Conservation (phyloP, 257 asterid species). For the Paraleonurus japonicus region DNA sequence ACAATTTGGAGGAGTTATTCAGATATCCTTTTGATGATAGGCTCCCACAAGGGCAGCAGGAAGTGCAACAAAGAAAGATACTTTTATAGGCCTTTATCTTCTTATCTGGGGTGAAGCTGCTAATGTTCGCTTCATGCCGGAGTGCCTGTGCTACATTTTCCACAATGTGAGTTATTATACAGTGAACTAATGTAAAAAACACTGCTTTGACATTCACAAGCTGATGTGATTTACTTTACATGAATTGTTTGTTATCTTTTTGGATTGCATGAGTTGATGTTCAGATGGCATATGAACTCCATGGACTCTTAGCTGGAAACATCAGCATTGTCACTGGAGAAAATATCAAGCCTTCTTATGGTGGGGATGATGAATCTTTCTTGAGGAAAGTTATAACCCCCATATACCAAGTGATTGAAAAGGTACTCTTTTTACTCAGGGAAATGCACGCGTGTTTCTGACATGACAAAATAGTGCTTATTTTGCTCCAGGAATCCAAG, state of each 20-base stretch:
- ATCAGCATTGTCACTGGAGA: constrained; percentile 91
- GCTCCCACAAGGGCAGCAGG: constrained; percentile 66
- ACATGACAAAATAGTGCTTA: constrained; percentile 18
- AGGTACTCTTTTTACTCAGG: constrained; percentile 38
- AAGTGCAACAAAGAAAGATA: constrained; percentile 68
- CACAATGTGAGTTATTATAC: constrained; percentile 58
- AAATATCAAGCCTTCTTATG: constrained; percentile 86
- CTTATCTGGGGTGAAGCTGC: constrained; percentile 95
- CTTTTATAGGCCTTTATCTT: constrained; percentile 86
- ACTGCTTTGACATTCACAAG: background rate
- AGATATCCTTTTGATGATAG: constrained; percentile 29
- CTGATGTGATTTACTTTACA: background rate
- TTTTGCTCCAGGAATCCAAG: constrained; percentile 55
- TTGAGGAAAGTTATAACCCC: constrained; percentile 75
- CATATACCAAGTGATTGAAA: constrained; percentile 72
- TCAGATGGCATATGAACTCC: constrained; percentile 91
- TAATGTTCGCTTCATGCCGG: constrained; percentile 82
- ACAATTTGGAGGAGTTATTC: background rate
- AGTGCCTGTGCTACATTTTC: constrained; percentile 85
- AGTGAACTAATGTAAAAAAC: background rate
- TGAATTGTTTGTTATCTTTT: background rate
- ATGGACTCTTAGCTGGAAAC: constrained; percentile 89
- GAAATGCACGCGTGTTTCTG: constrained; percentile 19
- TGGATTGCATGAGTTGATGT: constrained; percentile 16
- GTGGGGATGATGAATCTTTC: constrained; percentile 85